Base-by-base conservation (phyloP, 2,329 filamentous ascomycete species). In the Phyllosticta paracitricarpa region DNA sequence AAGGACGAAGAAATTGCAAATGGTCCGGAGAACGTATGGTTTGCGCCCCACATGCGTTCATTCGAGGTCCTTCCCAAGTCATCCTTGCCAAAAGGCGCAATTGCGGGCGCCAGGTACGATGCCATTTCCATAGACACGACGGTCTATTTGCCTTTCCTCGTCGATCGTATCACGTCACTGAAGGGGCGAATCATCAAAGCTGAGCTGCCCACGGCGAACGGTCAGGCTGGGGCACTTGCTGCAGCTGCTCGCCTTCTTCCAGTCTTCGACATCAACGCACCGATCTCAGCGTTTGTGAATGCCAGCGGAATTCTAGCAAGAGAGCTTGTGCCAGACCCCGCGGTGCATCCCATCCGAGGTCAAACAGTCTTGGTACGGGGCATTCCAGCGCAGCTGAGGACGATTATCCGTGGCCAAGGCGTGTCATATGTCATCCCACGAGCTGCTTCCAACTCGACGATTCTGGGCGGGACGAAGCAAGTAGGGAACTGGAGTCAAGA, bases 331-430 rank as follows among this genome's bases (percentile, higher is more conserved):
- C 65, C 65, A 0, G 73, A 76, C 61, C 61, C 65, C 0, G 64
- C 59, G 1, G 66, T 80, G 58, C 74, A 71, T 62, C 77, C 78
- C 0, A 72, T 79, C 51, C 68, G 75, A 12, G 78, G 78, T 4
- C 78, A 80, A 63, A 80, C 77, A 0, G 69, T 80, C 1, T 66
- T 79, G 1, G 77, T 79, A 1, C 73, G 71, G 57, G 76, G 78
- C 12, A 71, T 76, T 62, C 25, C 70, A 69, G n/a, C 64, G 69
- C 58, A 71, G 67, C 35, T 62, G 69, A 56, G 28, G 19, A 63
- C 59, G 24, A 61, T 59, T 19, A 56, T 63, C 25, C 61, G 67
- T 3, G 70, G 68, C 12, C 66, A 73, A 14, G 68, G 60, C 26
- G 59, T 66, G 3, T 64, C 69, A 2, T 79, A 80, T 65, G 71